Percentiles rank a stretch among this genome's conserved stretches.
phyloP scores from a whole-genome alignment of 257 asterid genomes.

The Catharanthus roseus region DNA sequence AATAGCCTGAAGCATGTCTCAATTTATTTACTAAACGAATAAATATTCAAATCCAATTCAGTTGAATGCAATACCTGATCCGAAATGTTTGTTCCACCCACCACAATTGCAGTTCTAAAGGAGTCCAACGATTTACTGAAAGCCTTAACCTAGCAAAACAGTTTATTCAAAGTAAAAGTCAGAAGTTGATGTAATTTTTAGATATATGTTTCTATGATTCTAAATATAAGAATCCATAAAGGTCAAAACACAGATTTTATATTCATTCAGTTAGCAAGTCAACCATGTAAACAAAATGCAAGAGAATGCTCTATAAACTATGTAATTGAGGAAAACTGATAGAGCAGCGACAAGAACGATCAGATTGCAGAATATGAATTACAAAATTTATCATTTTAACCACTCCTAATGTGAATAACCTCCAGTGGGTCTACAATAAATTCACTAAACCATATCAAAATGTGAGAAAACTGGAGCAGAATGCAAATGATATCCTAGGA shows the following conservation, averaged over 20 bases:
- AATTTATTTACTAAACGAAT: background rate
- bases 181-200: background rate
- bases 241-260: background rate
- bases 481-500: background rate
- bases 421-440: background rate
- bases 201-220: background rate
- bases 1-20: background rate
- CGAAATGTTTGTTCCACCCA: constrained; percentile 82
- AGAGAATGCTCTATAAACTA: background rate
- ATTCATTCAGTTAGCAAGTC: constrained; percentile 4
- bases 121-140: constrained; percentile 72
- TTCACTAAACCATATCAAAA: background rate
- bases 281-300: background rate
- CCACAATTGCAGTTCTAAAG: constrained; percentile 74
- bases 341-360: background rate
- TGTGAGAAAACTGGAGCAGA: background rate
- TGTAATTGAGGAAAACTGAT: background rate
- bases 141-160: constrained; percentile 71
- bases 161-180: background rate
- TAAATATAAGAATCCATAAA: background rate
- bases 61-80: constrained; percentile 51
- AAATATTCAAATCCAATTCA: background rate
- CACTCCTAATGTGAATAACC: background rate
- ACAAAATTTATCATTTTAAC: background rate
- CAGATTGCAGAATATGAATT: background rate